These are phyloP conservation scores for Metarhizium anisopliae DNA, from an alignment of 2,329 filamentous ascomycete genomes.

Conservation along the genomic window DNA sequence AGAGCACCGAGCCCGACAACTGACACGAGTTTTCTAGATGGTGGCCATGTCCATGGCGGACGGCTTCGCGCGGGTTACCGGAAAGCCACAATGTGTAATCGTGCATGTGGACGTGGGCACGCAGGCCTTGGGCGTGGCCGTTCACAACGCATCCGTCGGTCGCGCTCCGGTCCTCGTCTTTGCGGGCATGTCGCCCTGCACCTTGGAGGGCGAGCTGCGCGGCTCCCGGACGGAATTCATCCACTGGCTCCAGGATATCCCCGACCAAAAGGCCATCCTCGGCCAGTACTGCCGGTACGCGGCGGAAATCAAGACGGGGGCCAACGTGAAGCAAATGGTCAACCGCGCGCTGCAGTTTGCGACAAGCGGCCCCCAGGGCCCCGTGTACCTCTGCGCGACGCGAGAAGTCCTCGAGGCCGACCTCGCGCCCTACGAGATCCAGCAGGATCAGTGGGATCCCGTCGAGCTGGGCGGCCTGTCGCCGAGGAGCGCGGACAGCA, in stretches of 20 bases:
- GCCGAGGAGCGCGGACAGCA: conserved; percentile 37
- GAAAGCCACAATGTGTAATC: conserved; percentile 63
- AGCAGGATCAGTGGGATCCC: conserved; percentile 57
- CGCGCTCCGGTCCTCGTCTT: conserved; percentile 66
- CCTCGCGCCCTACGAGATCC: conserved; percentile 50
- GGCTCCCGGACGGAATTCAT: conserved; percentile 69
- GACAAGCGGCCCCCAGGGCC: conserved; percentile 61
- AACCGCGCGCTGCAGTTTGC: conserved; percentile 73
- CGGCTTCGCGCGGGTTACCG: conserved; percentile 62
- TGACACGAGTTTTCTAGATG: conserved; percentile 44
- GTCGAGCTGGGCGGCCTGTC: conserved; percentile 51
- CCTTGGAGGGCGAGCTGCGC: conserved; percentile 62
- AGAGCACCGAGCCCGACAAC: no score
- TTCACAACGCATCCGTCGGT: conserved; percentile 66
- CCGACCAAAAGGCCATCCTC: conserved; percentile 67
- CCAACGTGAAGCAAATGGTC: conserved; percentile 77
- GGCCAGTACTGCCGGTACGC: conserved; percentile 73
- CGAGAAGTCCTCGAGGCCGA: conserved; percentile 77
- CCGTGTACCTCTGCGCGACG: conserved; percentile 65
- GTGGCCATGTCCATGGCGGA: conserved; percentile 80
- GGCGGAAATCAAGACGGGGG: conserved; percentile 68
- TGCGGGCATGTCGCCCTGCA: conserved; percentile 64
- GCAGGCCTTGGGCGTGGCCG: conserved; percentile 61
- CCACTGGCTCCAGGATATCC: conserved; percentile 73
- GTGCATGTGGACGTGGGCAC: conserved; percentile 69